Percentiles rank a stretch among this genome's conserved stretches.
phyloP scores from a whole-genome alignment of 2,329 filamentous ascomycete genomes.

The Graphium sp. region DNA sequence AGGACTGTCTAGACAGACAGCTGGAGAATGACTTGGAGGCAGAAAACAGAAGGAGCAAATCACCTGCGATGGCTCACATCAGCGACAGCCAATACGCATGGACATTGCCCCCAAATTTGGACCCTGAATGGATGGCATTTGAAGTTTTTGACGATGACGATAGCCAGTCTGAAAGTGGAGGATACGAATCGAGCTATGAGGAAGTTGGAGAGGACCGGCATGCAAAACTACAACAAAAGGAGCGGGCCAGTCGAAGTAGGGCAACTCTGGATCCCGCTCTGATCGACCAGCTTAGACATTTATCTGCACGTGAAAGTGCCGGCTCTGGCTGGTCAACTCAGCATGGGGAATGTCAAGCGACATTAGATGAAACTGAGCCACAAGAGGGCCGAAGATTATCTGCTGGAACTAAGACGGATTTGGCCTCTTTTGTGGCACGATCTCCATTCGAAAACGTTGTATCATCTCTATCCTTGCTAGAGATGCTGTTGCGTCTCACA shows the following conservation, averaged over 20 bases:
- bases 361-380: too few species aligned
- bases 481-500: slow-evolving; percentile 73
- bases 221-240: slow-evolving; percentile 5
- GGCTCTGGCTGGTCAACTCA: too few species aligned
- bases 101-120: slow-evolving; percentile 56
- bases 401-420: too few species aligned
- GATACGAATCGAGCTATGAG: slow-evolving; percentile 15
- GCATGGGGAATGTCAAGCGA: too few species aligned
- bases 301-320: slow-evolving; percentile 16
- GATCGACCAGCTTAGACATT: slow-evolving; percentile 20
- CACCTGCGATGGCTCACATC: slow-evolving; percentile 6
- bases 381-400: too few species aligned
- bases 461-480: slow-evolving; percentile 56
- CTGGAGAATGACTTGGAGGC: slow-evolving; percentile 11
- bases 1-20: slow-evolving; percentile 27
- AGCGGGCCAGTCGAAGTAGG: slow-evolving; percentile 6
- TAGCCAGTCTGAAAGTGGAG: slow-evolving; percentile 19
- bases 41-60: slow-evolving; percentile 6
- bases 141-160: slow-evolving; percentile 55
- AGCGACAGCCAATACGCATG: slow-evolving; percentile 16
- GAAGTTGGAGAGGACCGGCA: slow-evolving; percentile 12
- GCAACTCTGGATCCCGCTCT: slow-evolving; percentile 19
- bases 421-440: slow-evolving; percentile 19
- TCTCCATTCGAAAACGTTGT: slow-evolving; percentile 35
- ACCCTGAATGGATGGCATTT: slow-evolving; percentile 82